phyloP scores from a whole-genome alignment of 1,139 yeast genomes.

The Lodderomyces beijingensis region DNA sequence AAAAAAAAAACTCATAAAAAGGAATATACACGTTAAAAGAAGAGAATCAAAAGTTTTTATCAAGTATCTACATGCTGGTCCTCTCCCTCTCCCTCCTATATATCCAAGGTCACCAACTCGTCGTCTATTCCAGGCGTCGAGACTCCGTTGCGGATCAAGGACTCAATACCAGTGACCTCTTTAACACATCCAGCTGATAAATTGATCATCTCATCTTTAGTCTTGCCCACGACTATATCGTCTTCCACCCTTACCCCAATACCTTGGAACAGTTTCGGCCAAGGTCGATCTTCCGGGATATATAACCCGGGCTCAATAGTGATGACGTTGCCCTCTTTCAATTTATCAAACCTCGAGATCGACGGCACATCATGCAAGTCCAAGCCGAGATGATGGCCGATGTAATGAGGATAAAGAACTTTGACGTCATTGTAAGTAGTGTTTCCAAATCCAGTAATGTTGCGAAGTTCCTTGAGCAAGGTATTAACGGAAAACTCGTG shows the following conservation, averaged over 20 bases:
- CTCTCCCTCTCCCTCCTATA: no score
- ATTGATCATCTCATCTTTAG: conserved; percentile 47
- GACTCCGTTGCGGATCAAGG: conserved; percentile 51
- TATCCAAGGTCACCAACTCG: conserved; percentile 43
- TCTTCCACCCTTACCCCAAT: conserved; percentile 96
- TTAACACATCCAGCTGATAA: conserved; percentile 81
- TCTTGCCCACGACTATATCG: conserved; percentile 72
- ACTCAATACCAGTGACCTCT: conserved; percentile 77
- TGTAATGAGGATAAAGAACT: conserved; percentile 81
- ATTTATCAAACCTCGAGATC: conserved; percentile 46
- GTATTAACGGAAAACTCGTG: conserved; percentile 64
- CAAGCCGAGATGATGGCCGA: conserved; percentile 92
- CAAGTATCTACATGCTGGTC: no score
- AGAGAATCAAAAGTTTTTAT: no score
- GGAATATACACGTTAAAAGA: no score
- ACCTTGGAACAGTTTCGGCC: conserved; percentile 80
- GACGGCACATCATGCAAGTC: conserved; percentile 86
- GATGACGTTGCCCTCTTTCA: conserved; percentile 66
- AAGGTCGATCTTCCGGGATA: conserved; percentile 63
- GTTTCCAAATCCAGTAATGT: conserved; percentile 58
- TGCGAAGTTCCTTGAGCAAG: conserved; percentile 61
- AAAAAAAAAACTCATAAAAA: no score
- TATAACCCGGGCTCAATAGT: conserved; percentile 96
- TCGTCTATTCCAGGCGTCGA: conserved; percentile 46
- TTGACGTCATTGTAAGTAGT: conserved; percentile 50